A percentile compares a stretch with the other conserved stretches of the same genome.
Evolutionary conservation across 129 eudicot species (phyloP).

Genomic region (Lactuca saligna): DNA sequence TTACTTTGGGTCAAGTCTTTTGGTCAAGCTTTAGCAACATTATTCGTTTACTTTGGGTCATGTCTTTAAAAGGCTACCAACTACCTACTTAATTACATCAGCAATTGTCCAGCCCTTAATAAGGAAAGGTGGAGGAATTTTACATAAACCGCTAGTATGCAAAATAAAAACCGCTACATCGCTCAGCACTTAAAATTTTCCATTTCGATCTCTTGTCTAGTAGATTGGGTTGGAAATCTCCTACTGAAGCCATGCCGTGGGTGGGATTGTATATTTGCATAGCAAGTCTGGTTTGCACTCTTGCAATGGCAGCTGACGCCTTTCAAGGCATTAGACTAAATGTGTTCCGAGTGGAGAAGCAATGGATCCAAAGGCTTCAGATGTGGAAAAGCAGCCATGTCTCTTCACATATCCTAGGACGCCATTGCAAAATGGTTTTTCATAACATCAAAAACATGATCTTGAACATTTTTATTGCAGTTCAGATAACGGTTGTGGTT

Average conservation of each 20-base stretch:
- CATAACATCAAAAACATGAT: background rate
- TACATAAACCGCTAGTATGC: background rate
- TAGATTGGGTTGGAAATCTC: background rate
- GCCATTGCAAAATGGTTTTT: background rate
- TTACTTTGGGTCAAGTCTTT: no score
- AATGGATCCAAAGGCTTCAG: background rate
- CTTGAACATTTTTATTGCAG: background rate
- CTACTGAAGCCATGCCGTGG: slow-evolving; percentile 15
- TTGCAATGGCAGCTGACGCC: slow-evolving; percentile 16
- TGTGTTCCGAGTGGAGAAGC: background rate
- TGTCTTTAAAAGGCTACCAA: no score
- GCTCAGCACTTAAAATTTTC: background rate
- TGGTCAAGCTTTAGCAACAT: no score
- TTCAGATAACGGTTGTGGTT: background rate
- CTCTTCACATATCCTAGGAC: background rate
- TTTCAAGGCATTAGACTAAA: background rate
- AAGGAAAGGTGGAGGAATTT: background rate
- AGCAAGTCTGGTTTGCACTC: slow-evolving; percentile 16
- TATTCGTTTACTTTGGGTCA: no score
- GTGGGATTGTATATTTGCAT: slow-evolving; percentile 20
- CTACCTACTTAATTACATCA: no score
- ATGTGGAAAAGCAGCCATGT: background rate
- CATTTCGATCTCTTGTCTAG: background rate
- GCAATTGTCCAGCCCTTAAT: no score
- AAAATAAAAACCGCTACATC: no score